These are phyloP conservation scores for Nemania sp. DNA, from an alignment of 2,329 filamentous ascomycete species.

Conservation along the genomic window DNA sequence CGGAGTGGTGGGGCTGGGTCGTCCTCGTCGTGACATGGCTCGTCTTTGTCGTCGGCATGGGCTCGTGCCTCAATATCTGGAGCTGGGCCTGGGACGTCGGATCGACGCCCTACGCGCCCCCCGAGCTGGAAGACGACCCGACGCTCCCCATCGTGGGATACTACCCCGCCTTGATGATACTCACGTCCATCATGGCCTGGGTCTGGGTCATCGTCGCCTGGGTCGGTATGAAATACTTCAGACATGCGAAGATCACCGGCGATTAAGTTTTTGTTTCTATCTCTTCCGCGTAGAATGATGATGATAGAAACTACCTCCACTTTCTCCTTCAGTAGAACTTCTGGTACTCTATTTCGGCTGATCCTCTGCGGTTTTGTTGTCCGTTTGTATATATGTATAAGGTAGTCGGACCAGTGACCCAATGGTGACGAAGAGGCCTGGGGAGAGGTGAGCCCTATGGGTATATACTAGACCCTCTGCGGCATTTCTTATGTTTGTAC, in stretches of 20 bases:
- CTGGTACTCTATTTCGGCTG: too few relatives aligned
- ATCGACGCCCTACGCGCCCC: conserved; percentile 91
- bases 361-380: too few relatives aligned
- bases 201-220: conserved; percentile 97
- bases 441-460: too few relatives aligned
- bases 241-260: conserved; percentile 86
- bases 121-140: conserved; percentile 91
- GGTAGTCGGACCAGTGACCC: too few relatives aligned
- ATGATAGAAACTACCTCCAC: not conserved
- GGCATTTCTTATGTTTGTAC: too few relatives aligned
- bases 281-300: too few relatives aligned
- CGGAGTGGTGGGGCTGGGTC: conserved; percentile 98
- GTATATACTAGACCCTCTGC: too few relatives aligned
- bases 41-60: conserved; percentile 96
- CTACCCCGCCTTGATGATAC: conserved; percentile 90
- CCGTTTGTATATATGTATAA: too few relatives aligned
- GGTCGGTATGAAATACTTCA: conserved; percentile 99
- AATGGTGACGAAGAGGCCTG: too few relatives aligned
- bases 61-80: conserved; percentile 92
- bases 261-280: conserved; percentile 47
- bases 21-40: conserved; percentile 90
- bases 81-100: conserved; percentile 99
- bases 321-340: not conserved
- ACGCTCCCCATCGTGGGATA: conserved; percentile 96
- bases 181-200: conserved; percentile 97